Evolutionary conservation across 2,329 filamentous ascomycete genomes (phyloP), one percentile per base, ranked within the genome.

Genomic region (Cercospora sp.): DNA sequence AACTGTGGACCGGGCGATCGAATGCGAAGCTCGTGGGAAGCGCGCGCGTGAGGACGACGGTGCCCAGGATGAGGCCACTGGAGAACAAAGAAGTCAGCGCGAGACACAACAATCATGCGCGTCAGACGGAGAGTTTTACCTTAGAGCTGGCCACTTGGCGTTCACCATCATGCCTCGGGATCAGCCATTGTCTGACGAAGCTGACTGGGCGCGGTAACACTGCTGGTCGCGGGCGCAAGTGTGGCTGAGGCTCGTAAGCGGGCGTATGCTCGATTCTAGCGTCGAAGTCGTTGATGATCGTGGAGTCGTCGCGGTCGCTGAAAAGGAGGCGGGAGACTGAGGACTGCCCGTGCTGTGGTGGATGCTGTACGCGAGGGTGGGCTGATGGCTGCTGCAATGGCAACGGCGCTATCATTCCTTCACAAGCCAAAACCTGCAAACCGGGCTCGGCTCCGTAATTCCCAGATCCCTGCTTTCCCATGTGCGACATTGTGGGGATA

Each of bases 1-100:
- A 74, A 6, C 82, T 79, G 70, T 82, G 82, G 13, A 83, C 70
- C 3, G 84, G 83, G 60, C 81, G 81, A 70, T 84, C 84, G 70
- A 77, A 74, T 31, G 76, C 76, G 70, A 79, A 76, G 55, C 74
- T 75, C 42, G 72, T 72, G 2, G 72, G 71, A 10, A 72, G 58
- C 23, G 67, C 69, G 20, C 69, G 64, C 16, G 75, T 72, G 48
- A 78, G 62, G 30, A 74, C 60, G 18, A 71, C 58, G 2, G 74
- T 76, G 55, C 74, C 73, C 12, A 75, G 18, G 67, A 77, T 69
- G 12, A 79, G 70, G 64, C 76, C 78, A 59, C 72, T 73, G 16
- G 1, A n/a, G 36, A 6, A 65, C n/a, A n/a, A 28, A 23, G 23
- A 26, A 36, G 51, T 33, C 62, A 64, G 31, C 16, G 13, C 28